phyloP scores from a whole-genome alignment of 768 basidiomycete species.

The Rhizopogon rudus region DNA sequence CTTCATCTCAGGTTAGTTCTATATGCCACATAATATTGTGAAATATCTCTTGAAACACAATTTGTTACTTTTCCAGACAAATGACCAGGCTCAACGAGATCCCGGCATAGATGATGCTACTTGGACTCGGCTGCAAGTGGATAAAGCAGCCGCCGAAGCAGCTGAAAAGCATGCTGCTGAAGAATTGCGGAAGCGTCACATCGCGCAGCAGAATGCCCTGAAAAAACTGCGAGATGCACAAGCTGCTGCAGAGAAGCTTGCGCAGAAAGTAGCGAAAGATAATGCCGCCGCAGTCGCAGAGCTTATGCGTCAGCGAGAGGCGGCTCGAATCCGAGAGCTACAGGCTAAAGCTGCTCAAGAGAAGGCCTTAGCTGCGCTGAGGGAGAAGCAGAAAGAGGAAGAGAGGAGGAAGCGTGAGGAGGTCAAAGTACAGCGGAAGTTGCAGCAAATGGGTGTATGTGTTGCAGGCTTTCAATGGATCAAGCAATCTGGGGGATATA shows the following conservation, averaged over 20 bases:
- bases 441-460: slow-evolving; percentile 47
- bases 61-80: neutral
- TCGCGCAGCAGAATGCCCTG: slow-evolving; percentile 13
- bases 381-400: slow-evolving; percentile 34
- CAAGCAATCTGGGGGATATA: slow-evolving; percentile 31
- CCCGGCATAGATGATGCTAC: slow-evolving; percentile 46
- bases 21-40: neutral
- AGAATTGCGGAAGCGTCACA: slow-evolving; percentile 12
- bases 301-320: slow-evolving; percentile 41
- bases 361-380: slow-evolving; percentile 22
- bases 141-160: slow-evolving; percentile 24
- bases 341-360: slow-evolving; percentile 19
- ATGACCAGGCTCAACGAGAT: slow-evolving; percentile 31
- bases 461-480: slow-evolving; percentile 37
- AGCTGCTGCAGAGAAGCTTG: slow-evolving; percentile 9
- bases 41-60: neutral
- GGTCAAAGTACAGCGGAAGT: slow-evolving; percentile 31
- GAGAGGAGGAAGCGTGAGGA: slow-evolving; percentile 18
- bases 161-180: slow-evolving; percentile 11
- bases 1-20: neutral
- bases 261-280: slow-evolving; percentile 13
- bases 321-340: slow-evolving; percentile 22
- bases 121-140: slow-evolving; percentile 47
- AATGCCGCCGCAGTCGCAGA: slow-evolving; percentile 65
- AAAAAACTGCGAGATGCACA: slow-evolving; percentile 10